Evolutionary conservation across 2,329 filamentous ascomycete genomes (phyloP).

Genomic region (Exophiala sp.): DNA sequence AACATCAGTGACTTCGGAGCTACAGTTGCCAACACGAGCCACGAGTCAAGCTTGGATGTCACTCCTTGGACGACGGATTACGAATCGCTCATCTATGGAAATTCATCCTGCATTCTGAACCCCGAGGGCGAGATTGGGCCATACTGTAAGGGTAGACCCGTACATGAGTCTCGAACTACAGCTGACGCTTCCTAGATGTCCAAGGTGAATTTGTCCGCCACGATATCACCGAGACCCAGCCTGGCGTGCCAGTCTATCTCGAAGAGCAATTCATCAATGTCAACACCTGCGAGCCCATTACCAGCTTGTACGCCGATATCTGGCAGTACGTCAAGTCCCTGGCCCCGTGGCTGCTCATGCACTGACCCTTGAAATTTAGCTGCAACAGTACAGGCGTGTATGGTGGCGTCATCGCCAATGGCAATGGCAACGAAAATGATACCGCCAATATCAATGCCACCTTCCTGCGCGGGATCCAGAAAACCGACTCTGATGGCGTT

Average conservation of each 20-base stretch:
- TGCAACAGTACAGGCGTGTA: slow-evolving; percentile 43
- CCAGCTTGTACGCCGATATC: slow-evolving; percentile 36
- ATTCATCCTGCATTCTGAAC: slow-evolving; percentile 47
- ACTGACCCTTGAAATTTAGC: background rate
- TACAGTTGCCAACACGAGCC: background rate
- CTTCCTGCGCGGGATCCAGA: slow-evolving; percentile 45
- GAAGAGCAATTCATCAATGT: slow-evolving; percentile 42
- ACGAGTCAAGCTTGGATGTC: background rate
- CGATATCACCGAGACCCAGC: slow-evolving; percentile 37
- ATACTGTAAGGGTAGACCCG: slow-evolving; percentile 38
- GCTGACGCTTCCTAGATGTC: slow-evolving; percentile 26
- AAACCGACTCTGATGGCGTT: slow-evolving; percentile 41
- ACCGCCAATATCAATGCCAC: slow-evolving; percentile 41
- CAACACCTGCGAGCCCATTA: slow-evolving; percentile 40
- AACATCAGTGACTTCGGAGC: background rate
- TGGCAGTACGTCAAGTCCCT: slow-evolving; percentile 31
- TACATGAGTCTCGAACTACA: background rate
- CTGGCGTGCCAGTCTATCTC: slow-evolving; percentile 39
- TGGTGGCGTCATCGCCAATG: slow-evolving; percentile 35
- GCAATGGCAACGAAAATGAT: slow-evolving; percentile 39
- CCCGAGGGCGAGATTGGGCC: slow-evolving; percentile 54
- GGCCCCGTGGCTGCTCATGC: background rate
- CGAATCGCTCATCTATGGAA: slow-evolving; percentile 5
- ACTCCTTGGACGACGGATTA: background rate
- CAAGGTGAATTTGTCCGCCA: slow-evolving; percentile 38